Percentiles rank a stretch among this genome's conserved stretches.
Conservation (phyloP, 2,329 filamentous ascomycete species). For the Nannizzia gypsea region DNA sequence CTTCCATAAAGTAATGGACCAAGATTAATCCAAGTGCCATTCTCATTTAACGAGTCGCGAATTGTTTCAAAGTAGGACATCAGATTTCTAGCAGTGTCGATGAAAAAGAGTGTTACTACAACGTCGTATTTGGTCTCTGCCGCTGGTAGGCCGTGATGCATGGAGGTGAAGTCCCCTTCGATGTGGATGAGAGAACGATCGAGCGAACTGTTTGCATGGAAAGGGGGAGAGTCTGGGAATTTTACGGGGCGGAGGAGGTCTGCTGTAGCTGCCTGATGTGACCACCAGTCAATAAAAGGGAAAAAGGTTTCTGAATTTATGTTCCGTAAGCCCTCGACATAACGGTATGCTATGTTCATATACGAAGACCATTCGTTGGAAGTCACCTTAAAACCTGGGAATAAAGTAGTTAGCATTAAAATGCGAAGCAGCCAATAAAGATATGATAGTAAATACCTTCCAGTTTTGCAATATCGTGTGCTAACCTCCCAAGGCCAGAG, state of each 20-base stretch:
- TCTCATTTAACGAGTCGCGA: constrained; percentile 33
- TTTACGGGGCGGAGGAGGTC: constrained; percentile 38
- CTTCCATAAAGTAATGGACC: constrained; percentile 47
- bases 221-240: constrained; percentile 35
- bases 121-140: constrained; percentile 33
- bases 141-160: constrained; percentile 18
- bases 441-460: constrained; percentile 13
- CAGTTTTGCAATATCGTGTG: constrained; percentile 40
- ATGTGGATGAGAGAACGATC: constrained; percentile 33
- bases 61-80: constrained; percentile 46
- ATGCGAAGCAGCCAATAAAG: not conserved
- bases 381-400: constrained; percentile 43
- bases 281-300: constrained; percentile 47
- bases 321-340: constrained; percentile 28
- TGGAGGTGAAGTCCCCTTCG: constrained; percentile 47
- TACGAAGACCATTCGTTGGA: constrained; percentile 49
- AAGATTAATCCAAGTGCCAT: constrained; percentile 46
- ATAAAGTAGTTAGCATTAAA: not conserved
- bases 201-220: constrained; percentile 17
- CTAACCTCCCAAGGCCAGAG: constrained; percentile 42
- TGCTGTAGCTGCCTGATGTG: constrained; percentile 40
- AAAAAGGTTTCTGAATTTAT: constrained; percentile 27
- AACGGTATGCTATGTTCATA: constrained; percentile 46
- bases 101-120: constrained; percentile 48
- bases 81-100: constrained; percentile 48